Evolutionary conservation across 1,284 basidiomycete species (phyloP), one percentile per base, ranked within the genome.

Genomic region (Neolentinus lepideus): DNA sequence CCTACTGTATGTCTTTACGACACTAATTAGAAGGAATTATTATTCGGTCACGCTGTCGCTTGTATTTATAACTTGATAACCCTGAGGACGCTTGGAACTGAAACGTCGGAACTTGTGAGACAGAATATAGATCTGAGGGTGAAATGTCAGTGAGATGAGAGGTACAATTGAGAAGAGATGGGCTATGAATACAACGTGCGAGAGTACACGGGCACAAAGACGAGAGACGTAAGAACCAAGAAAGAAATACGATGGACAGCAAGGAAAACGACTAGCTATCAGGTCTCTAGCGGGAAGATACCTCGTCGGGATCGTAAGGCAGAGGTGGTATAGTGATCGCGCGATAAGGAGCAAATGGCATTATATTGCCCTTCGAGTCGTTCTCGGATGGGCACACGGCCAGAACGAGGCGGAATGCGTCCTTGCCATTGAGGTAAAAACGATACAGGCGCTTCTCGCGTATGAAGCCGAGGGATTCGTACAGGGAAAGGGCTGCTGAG

Each of bases 371-470:
- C 11, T 26, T 29, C 27, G 8, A 47, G 47, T 51, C 59, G 29
- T 31, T 31, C 38, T 43, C 38, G 2, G 56, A 57, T 11, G 70
- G 68, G 2, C 81, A 78, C 1, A 89, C 69, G 29, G 79, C 71
- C 35, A 89, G 80, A 24, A 90, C 80, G 50, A 92, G 81, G 36
- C 90, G 78, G 66, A 90, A 92, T 0, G 90, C 89, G 64, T 92
- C 89, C 68, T 92, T 92, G 53, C 89, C 92, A 66, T 98, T 99
- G 63, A 98, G 82, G 68, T 99, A 99, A 73, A 99, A 99, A 2
- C 95, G 81, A 67, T 88, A 88, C 11, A 99, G 78, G 1, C 96
- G 83, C 69, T 99, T 99, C 75, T 98, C 96, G 50, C 92, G 83
- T 25, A 98, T 88, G 71, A 99, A 99, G 0, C 97, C 96, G 24